Evolutionary conservation across 495 filamentous ascomycete genomes (phyloP).

Genomic region (Hypomontagnella monticulosa): DNA sequence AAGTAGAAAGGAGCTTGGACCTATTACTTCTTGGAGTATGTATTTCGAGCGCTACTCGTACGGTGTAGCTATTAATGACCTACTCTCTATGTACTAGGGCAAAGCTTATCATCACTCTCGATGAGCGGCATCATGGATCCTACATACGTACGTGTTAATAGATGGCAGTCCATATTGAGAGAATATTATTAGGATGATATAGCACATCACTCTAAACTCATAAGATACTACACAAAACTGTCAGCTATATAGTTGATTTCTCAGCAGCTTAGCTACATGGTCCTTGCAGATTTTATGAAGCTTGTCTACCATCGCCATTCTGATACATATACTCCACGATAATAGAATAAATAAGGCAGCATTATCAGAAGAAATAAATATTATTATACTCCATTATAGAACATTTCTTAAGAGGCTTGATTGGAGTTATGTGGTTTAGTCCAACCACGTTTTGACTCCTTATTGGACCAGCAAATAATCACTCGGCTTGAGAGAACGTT

Average conservation of each 20-base stretch:
- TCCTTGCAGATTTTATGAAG: not conserved
- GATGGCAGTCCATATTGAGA: slow-evolving; percentile 7
- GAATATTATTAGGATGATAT: not conserved
- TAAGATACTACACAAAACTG: slow-evolving; percentile 14
- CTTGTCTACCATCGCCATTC: not conserved
- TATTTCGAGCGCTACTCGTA: slow-evolving; percentile 26
- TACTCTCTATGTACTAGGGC: not conserved
- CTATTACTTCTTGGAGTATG: slow-evolving; percentile 14
- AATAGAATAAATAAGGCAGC: slow-evolving; percentile 14
- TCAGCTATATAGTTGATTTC: slow-evolving; percentile 1
- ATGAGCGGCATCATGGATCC: slow-evolving; percentile 25
- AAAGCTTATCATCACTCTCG: slow-evolving; percentile 17
- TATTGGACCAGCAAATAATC: slow-evolving; percentile 33
- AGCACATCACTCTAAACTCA: not conserved
- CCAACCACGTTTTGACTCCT: slow-evolving; percentile 30
- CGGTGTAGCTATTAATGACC: slow-evolving; percentile 35
- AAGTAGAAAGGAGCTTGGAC: slow-evolving; percentile 41
- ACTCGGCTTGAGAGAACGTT: slow-evolving; percentile 20
- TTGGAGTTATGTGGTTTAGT: slow-evolving; percentile 25
- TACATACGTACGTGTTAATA: slow-evolving; percentile 6
- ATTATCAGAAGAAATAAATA: slow-evolving; percentile 8
- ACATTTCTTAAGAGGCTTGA: slow-evolving; percentile 11
- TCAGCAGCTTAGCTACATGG: slow-evolving; percentile 4
- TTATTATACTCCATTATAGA: slow-evolving; percentile 8
- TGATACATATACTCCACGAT: slow-evolving; percentile 13